Evolutionary conservation across 768 basidiomycete genomes (phyloP), one percentile per base, ranked within the genome.

Genomic region (Leucocoprinus sp.): DNA sequence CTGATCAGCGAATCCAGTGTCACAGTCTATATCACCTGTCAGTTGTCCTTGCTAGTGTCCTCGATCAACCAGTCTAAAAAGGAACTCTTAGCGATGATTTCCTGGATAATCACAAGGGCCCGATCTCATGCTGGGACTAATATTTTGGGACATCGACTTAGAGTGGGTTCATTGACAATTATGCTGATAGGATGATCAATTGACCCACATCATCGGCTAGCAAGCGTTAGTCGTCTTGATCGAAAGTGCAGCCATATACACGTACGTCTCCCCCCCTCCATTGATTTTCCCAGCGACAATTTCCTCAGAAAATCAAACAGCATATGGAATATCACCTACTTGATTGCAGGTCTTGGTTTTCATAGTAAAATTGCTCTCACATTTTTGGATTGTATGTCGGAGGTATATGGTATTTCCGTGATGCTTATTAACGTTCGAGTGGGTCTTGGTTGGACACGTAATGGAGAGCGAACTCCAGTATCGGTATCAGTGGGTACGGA

Each of bases 201-300:
- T 37, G 4, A 37, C n/a, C 37, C 7, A 21, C 37, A n/a, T n/a
- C 3, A 22, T 15, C n/a, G 4, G 15, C n/a, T 12, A 21, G 35
- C 26, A 29, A 28, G 40, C 40, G 3, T 27, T 41, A 11, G 17
- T 26, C 8, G 44, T 52, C 19, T 39, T 52, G 31, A 27, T 48
- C 6, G 50, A 52, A 40, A 52, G 50, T 34, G 50, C 50, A 11
- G 47, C 46, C 4, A 29, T 52, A 18, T 52, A 43, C 26, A 44
- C 50, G 50, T 52, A 48, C 23, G 50, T 41, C 15, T 14, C 2
- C 11, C 15, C 9, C 14, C 19, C 26, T 27, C 4, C 15, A 14
- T 18, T 18, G 4, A 5, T 21, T 11, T 37, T 37, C 35, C 5
- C 8, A 3, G 15, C 35, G 5, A 18, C 35, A 21, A 5, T 37